phyloP scores from a whole-genome alignment of 495 filamentous ascomycete species.

The Pseudomonodictys pantanalensis region DNA sequence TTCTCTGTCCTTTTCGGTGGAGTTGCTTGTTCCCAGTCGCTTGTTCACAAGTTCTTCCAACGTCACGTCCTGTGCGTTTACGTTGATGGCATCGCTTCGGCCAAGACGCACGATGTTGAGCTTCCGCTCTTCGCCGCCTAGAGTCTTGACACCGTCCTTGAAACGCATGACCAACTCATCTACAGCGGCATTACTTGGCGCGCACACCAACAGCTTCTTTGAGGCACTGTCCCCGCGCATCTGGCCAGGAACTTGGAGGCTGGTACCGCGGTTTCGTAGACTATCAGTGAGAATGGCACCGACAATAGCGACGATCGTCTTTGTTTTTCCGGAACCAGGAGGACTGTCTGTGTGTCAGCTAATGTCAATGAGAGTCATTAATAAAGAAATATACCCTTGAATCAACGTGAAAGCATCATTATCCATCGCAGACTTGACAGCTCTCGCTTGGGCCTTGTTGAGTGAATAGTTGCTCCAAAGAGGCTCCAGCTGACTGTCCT shows the following conservation, averaged over 20 bases:
- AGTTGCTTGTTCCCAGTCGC: slow-evolving; percentile 56
- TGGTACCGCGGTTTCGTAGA: slow-evolving; percentile 41
- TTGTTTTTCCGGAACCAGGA: slow-evolving; percentile 95
- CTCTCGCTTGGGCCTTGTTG: slow-evolving; percentile 88
- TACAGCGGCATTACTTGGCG: slow-evolving; percentile 94
- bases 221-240: slow-evolving; percentile 31
- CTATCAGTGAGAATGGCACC: slow-evolving; percentile 72
- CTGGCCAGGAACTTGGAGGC: slow-evolving; percentile 32
- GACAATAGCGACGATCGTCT: slow-evolving; percentile 95
- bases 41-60: slow-evolving; percentile 85
- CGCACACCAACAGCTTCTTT: slow-evolving; percentile 92
- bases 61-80: slow-evolving; percentile 85
- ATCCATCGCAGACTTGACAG: slow-evolving; percentile 83
- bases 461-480: slow-evolving; percentile 73
- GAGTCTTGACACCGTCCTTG: slow-evolving; percentile 80
- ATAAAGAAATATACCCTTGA: slow-evolving; percentile 61
- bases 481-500: slow-evolving; percentile 63
- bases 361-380: neutral
- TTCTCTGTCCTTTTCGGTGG: slow-evolving; percentile 45
- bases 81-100: slow-evolving; percentile 87
- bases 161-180: slow-evolving; percentile 94
- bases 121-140: slow-evolving; percentile 65
- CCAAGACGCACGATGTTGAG: slow-evolving; percentile 88
- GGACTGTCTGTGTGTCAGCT: slow-evolving; percentile 50
- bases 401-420: slow-evolving; percentile 96